Conservation (phyloP, 345 rosid species). For the Sisymbrium irio region DNA sequence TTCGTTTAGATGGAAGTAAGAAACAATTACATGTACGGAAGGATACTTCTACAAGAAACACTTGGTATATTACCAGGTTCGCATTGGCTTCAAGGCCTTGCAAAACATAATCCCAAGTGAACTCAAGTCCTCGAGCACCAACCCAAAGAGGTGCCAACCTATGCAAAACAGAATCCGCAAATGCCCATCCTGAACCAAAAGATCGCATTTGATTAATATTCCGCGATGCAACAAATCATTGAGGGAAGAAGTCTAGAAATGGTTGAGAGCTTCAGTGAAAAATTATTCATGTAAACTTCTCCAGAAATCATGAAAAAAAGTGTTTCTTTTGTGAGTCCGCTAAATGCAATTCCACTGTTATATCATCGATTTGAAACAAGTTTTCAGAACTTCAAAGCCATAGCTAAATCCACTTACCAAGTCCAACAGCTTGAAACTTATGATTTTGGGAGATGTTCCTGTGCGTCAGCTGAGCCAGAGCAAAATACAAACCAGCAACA, state of each 20-base stretch:
- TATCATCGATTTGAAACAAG: neutral
- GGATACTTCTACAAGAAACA: neutral
- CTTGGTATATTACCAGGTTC: slow-evolving; percentile 53
- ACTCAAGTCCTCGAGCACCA: slow-evolving; percentile 92
- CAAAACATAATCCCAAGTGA: slow-evolving; percentile 87
- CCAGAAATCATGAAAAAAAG: neutral
- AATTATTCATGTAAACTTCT: neutral
- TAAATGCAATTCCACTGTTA: neutral
- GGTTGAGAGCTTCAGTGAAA: neutral
- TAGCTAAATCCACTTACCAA: slow-evolving; percentile 52
- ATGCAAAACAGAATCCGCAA: slow-evolving; percentile 92
- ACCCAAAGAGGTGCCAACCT: slow-evolving; percentile 97
- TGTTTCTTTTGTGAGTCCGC: neutral
- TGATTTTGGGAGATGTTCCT: slow-evolving; percentile 95
- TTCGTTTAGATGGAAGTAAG: neutral
- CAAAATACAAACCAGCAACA: slow-evolving; percentile 94
- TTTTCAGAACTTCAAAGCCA: neutral
- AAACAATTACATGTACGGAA: neutral
- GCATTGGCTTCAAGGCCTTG: slow-evolving; percentile 99
- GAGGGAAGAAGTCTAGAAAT: neutral
- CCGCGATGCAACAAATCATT: neutral
- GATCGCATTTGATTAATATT: neutral
- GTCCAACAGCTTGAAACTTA: slow-evolving; percentile 97
- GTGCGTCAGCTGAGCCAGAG: slow-evolving; percentile 89
- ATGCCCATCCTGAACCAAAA: slow-evolving; percentile 81